Conservation (phyloP, 495 filamentous ascomycete genomes). For the Penicillium waksmanii region DNA sequence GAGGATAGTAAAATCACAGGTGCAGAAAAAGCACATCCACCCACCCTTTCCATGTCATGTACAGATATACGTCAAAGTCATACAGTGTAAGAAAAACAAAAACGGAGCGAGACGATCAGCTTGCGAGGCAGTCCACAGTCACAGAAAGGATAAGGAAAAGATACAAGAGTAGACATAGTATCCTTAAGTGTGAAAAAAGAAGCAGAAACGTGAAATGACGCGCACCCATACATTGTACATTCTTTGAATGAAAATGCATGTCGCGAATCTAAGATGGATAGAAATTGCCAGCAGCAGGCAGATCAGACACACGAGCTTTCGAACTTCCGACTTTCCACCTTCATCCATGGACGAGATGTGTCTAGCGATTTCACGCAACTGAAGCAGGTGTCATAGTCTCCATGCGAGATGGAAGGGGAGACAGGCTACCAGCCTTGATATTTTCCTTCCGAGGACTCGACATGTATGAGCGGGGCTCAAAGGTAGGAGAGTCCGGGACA, state of each 20-base stretch:
- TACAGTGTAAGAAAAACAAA: background rate
- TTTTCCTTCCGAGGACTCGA: constrained; percentile 43
- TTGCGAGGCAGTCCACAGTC: background rate
- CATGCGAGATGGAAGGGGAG: constrained; percentile 40
- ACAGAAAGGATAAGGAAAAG: background rate
- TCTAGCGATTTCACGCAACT: background rate
- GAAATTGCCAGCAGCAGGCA: background rate
- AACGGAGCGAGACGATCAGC: background rate
- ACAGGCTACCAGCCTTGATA: constrained; percentile 37
- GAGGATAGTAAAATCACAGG: constrained; percentile 5
- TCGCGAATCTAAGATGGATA: constrained; percentile 4
- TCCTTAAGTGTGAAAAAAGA: background rate
- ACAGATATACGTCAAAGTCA: background rate
- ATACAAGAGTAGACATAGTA: background rate
- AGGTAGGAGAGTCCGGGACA: constrained; percentile 30
- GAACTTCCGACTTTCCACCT: no score
- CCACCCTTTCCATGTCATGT: background rate
- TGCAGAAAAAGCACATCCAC: background rate
- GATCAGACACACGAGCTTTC: background rate
- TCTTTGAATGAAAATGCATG: constrained; percentile 26
- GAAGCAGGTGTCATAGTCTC: constrained; percentile 31
- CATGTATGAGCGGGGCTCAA: constrained; percentile 28
- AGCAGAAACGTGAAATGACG: constrained; percentile 6
- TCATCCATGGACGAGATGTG: background rate
- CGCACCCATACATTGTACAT: constrained; percentile 21